Percentiles rank a stretch among this genome's conserved stretches.
Conservation (phyloP, 139 green algal species). For the Klebsormidium nitens region DNA sequence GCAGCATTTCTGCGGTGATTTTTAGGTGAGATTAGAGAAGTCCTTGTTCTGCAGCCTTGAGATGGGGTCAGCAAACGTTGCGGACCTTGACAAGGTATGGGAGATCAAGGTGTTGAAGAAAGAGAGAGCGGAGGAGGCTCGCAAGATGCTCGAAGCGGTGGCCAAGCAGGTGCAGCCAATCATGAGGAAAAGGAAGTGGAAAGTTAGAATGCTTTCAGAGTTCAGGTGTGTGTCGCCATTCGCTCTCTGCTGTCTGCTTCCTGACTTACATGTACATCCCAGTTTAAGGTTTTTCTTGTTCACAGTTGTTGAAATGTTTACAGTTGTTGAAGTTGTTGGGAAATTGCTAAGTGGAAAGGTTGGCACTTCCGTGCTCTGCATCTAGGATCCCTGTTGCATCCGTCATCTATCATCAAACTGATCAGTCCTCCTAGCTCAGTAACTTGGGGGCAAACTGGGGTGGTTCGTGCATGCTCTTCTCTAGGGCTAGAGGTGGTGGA, state of each 20-base stretch:
- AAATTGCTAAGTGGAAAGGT: not conserved
- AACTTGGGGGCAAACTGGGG: no score
- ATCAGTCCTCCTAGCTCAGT: no score
- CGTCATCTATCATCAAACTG: not conserved
- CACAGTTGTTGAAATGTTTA: no score
- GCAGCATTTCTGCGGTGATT: no score
- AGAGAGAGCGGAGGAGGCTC: slow-evolving; percentile 43
- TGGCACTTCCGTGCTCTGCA: not conserved
- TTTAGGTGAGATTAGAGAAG: no score
- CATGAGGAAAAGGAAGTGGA: slow-evolving; percentile 58
- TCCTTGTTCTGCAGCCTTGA: no score
- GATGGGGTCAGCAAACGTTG: no score
- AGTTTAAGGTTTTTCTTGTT: no score
- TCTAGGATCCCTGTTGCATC: not conserved
- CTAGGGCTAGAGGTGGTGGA: no score
- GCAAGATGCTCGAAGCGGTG: slow-evolving; percentile 49
- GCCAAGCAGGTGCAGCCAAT: slow-evolving; percentile 80
- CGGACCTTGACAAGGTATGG: slow-evolving; percentile 40
- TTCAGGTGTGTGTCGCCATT: slow-evolving; percentile 45
- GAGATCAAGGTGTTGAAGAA: slow-evolving; percentile 19
- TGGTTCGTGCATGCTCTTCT: no score
- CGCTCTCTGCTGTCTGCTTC: not conserved
- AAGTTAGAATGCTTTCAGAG: slow-evolving; percentile 60
- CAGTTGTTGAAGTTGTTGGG: no score
- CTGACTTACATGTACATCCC: slow-evolving; percentile 3